Evolutionary conservation across 2,329 filamentous ascomycete species (phyloP), one percentile per base, ranked within the genome.

Genomic region (Dendrostoma leiphaemia): DNA sequence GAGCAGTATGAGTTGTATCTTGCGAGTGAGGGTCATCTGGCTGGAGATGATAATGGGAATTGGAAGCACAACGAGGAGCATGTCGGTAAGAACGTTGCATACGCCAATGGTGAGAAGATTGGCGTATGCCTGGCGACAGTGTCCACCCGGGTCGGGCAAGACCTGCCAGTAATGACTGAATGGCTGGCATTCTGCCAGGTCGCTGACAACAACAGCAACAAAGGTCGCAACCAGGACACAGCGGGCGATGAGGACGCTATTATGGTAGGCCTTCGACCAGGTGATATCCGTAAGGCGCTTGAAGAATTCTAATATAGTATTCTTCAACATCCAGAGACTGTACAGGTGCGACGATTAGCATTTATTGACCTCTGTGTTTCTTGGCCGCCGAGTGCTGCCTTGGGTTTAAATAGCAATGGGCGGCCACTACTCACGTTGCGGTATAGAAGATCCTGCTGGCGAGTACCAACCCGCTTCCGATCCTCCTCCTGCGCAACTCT

Each of bases 261-360:
- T 71, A 59, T 90, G 85, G 67, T 95, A 91, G 23, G 86, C 86
- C 49, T 82, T 81, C 58, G 88, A 85, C 89, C 92, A 97, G 53
- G 90, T 89, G 43, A 87, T 84, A 51, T 85, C 85, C 3, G 90
- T 94, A 49, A 97, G 81, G 53, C 93, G 88, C 67, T 88, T 89
- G 62, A 97, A 86, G 65, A 97, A 97, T 68, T 96, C 92, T 57
- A 92, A 88, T 54, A 97, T 88, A 32, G 92, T 90, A 64, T 88
- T 83, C 70, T 97, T 99, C 60, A 94, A 84, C 62, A 88, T 87
- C 94, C 94, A 99, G 56, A 97, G 85, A 63, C 91, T 95, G 64
- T n/a, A 61, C 31, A 41, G 24, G 15, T 15, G 48, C 24, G n/a
- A 26, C 12, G 6, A 19, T 51, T 17, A 29, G 35, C 9, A n/a